A percentile compares a stretch with the other conserved stretches of the same genome.
Evolutionary conservation across 805 yeast species (phyloP).

Genomic region (Monosporozyma aerobia): DNA sequence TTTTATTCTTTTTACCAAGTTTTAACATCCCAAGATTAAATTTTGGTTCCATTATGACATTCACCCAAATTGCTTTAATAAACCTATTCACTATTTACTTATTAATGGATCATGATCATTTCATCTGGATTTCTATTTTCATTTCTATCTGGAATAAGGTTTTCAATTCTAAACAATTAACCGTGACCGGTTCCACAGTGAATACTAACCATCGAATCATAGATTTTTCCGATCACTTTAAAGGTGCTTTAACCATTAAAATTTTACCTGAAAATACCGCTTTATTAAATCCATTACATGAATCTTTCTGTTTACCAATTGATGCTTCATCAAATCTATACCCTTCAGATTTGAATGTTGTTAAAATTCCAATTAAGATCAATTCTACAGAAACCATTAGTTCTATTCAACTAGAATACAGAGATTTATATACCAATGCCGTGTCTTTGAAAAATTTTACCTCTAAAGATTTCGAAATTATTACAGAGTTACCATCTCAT

Average conservation of each 20-base stretch:
- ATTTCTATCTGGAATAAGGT: conserved; percentile 35
- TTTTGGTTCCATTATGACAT: conserved; percentile 49
- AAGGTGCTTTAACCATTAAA: conserved; percentile 78
- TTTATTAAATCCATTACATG: conserved; percentile 63
- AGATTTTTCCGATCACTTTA: conserved; percentile 46
- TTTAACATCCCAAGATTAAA: conserved; percentile 68
- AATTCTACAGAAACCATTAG: conserved; percentile 73
- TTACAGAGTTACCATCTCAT: conserved; percentile 12
- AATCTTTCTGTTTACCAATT: conserved; percentile 50
- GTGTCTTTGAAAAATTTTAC: conserved; percentile 45
- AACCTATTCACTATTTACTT: conserved; percentile 45
- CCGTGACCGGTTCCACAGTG: conserved; percentile 42
- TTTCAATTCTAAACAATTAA: conserved; percentile 36
- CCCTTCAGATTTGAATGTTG: conserved; percentile 7
- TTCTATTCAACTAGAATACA: conserved; percentile 52
- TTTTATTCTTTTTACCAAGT: conserved; percentile 61
- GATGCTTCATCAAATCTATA: conserved; percentile 17
- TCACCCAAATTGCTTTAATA: conserved; percentile 39
- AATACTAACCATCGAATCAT: conserved; percentile 14
- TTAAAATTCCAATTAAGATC: conserved; percentile 56
- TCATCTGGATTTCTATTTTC: conserved; percentile 34
- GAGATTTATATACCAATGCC: conserved; percentile 45
- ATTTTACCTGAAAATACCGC: conserved; percentile 90
- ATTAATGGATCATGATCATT: conserved; percentile 42
- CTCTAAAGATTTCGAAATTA: conserved; percentile 42